Conservation (phyloP, 2,329 filamentous ascomycete species). For the Aureobasidium pullulans region DNA sequence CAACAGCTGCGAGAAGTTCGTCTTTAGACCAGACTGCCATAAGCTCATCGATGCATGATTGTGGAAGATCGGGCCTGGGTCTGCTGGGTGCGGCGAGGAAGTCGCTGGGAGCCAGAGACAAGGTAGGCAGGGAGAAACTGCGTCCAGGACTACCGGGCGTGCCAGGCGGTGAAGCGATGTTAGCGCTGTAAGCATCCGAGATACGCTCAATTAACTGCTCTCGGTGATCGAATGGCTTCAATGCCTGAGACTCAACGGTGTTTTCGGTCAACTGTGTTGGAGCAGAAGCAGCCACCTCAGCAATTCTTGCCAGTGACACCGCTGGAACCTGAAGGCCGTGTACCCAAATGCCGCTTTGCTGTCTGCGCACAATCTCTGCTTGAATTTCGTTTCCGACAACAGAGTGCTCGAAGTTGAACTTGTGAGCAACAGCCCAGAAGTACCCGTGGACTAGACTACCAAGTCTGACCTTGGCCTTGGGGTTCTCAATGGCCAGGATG, state of each 20-base stretch:
- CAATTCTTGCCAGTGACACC: slow-evolving; percentile 53
- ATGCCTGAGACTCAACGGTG: slow-evolving; percentile 53
- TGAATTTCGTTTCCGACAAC: slow-evolving; percentile 63
- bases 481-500: slow-evolving; percentile 58
- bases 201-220: slow-evolving; percentile 66
- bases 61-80: slow-evolving; percentile 54
- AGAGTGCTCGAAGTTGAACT: slow-evolving; percentile 67
- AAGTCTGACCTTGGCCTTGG: slow-evolving; percentile 66
- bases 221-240: slow-evolving; percentile 70
- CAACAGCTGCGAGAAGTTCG: slow-evolving; percentile 58
- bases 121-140: slow-evolving; percentile 53
- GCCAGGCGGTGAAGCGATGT: slow-evolving; percentile 54
- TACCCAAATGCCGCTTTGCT: slow-evolving; percentile 71
- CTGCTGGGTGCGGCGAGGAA: slow-evolving; percentile 16
- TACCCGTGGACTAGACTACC: slow-evolving; percentile 85
- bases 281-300: slow-evolving; percentile 32
- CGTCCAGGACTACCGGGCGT: slow-evolving; percentile 47
- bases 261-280: slow-evolving; percentile 39
- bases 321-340: slow-evolving; percentile 66
- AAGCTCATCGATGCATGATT: slow-evolving; percentile 65
- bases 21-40: slow-evolving; percentile 74
- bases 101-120: slow-evolving; percentile 35
- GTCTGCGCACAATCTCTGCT: slow-evolving; percentile 67
- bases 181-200: slow-evolving; percentile 60
- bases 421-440: slow-evolving; percentile 70